phyloP scores from a whole-genome alignment of 768 basidiomycete species.

The Cyclocybe aegerita region DNA sequence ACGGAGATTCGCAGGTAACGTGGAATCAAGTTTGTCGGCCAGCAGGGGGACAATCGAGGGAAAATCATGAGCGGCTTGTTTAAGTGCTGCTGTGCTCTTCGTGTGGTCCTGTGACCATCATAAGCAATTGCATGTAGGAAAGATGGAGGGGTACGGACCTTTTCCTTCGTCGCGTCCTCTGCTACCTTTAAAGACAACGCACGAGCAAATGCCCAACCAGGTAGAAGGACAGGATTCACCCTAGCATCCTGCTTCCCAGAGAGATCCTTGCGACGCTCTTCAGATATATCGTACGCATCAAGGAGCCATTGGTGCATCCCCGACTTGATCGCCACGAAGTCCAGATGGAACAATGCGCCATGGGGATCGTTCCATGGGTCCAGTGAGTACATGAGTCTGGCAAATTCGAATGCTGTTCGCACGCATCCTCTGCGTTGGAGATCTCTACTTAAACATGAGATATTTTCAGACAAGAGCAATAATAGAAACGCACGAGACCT shows the following conservation, averaged over 20 bases:
- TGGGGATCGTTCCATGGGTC: constrained; percentile 92
- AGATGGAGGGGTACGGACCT: constrained; percentile 20
- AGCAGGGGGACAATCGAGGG: constrained; percentile 81
- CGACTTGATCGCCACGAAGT: constrained; percentile 81
- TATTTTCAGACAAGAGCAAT: not conserved
- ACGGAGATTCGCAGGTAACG: constrained; percentile 56
- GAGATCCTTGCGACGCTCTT: constrained; percentile 18
- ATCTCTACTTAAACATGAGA: constrained; percentile 46
- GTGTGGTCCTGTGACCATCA: constrained; percentile 42
- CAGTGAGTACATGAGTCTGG: constrained; percentile 79
- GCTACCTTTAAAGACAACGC: constrained; percentile 64
- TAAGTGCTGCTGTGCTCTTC: constrained; percentile 65
- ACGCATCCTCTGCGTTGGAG: constrained; percentile 87
- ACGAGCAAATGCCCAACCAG: constrained; percentile 74
- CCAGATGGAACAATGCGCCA: constrained; percentile 78
- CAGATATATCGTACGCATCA: constrained; percentile 57
- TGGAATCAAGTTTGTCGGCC: constrained; percentile 81
- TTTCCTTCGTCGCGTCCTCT: constrained; percentile 45
- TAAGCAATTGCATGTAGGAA: not conserved
- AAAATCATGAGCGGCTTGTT: constrained; percentile 72
- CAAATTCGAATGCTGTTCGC: constrained; percentile 89
- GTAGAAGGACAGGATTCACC: constrained; percentile 60
- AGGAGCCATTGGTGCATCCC: constrained; percentile 82
- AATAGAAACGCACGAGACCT: constrained; percentile 60
- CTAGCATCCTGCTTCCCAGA: constrained; percentile 20